Evolutionary conservation across 352 stramenopile genomes (phyloP).

Genomic region (Phytopythium cucurbitacearum): DNA sequence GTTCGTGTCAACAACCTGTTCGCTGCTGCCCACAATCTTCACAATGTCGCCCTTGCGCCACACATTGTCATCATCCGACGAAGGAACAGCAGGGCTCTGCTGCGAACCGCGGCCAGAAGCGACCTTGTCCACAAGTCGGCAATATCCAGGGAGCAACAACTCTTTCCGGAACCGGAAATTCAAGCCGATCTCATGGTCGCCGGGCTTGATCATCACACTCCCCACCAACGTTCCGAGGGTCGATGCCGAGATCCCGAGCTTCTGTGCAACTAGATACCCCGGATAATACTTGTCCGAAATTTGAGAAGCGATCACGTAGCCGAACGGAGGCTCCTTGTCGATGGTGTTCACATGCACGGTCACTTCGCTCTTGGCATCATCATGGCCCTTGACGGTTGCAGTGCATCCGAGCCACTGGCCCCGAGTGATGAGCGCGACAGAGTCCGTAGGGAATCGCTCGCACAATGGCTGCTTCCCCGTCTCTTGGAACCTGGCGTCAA

Average conservation of each 20-base stretch:
- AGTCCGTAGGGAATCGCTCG: constrained; percentile 88
- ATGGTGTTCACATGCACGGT: constrained; percentile 91
- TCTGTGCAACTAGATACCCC: constrained; percentile 77
- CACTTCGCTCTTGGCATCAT: constrained; percentile 74
- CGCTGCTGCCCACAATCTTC: constrained; percentile 88
- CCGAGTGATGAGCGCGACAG: constrained; percentile 84
- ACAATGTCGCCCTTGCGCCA: constrained; percentile 92
- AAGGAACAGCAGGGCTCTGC: constrained; percentile 1
- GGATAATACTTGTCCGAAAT: constrained; percentile 89
- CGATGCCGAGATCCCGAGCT: constrained; percentile 89
- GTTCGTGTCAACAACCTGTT: constrained; percentile 10
- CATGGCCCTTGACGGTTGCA: constrained; percentile 61
- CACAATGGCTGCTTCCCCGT: constrained; percentile 69
- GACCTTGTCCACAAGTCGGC: constrained; percentile 51
- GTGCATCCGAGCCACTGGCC: constrained; percentile 90
- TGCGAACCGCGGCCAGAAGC: constrained; percentile 2
- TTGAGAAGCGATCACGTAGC: constrained; percentile 90
- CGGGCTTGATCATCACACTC: constrained; percentile 92
- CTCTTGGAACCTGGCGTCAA: constrained; percentile 94
- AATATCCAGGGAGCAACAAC: constrained; percentile 91
- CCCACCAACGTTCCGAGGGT: constrained; percentile 94
- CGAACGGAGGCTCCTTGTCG: constrained; percentile 95
- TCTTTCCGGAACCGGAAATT: constrained; percentile 83
- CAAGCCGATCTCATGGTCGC: constrained; percentile 87
- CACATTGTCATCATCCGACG: constrained; percentile 38